Evolutionary conservation across 2,329 filamentous ascomycete species (phyloP), one percentile per base, ranked within the genome.

Genomic region (Acarospora socialis): DNA sequence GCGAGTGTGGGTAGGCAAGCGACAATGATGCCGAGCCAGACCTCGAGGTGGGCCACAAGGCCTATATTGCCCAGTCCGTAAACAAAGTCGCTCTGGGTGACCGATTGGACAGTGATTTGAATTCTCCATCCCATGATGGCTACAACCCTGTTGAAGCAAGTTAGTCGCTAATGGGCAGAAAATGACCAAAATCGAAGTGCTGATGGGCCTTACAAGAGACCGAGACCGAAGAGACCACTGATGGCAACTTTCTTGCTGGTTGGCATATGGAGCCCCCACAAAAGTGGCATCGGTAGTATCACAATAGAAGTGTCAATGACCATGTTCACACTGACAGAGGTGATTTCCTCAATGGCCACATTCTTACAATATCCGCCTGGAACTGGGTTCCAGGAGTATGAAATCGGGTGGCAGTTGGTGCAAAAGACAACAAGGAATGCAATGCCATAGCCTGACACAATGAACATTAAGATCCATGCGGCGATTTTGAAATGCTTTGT

Each of bases 1-100:
- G 63, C 56, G 22, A 70, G 50, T 1, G 66, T 67, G 0, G 67
- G 67, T 0, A 69, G 59, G 39, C 63, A 68, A 5, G 66, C 66
- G 0, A 64, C 66, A 25, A 67, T 53, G 39, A 71, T 66, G 30
- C 64, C 67, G 0, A 61, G 42, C 19, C 52, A 50, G 4, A 58
- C 44, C 41, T 63, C 59, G 17, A 55, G 48, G 20, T 53, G 48
- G 24, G 53, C 53, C 21, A 55, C 47, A 7, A 57, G 34, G 8
- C 52, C 53, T 20, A 60, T 56, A 22, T 51, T 35, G 40, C 49
- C 38, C 46, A 37, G 47, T 4, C n/a, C n/a, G 15, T 22, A 31
- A 9, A 22, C 4, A 22, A 12, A 7, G 15, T 31, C 28, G 4
- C n/a, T 7, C 4, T 30, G 10, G 10, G 4, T 5, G 15, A n/a